Conservation (phyloP, 2,329 filamentous ascomycete genomes). For the Fonsecaea multimorphosa region DNA sequence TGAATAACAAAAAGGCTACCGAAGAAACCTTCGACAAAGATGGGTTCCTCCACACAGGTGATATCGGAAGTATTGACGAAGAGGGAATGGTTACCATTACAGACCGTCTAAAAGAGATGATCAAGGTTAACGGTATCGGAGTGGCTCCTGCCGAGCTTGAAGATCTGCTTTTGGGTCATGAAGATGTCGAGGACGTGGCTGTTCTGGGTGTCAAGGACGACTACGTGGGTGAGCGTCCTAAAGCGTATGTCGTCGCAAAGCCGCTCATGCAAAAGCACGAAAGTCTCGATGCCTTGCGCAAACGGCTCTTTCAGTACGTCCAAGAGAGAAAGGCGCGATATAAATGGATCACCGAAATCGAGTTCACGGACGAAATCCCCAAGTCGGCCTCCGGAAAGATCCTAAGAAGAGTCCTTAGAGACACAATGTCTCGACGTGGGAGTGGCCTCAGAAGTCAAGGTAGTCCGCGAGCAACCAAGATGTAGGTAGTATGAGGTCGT, state of each 20-base stretch:
- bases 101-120: slow-evolving; percentile 69
- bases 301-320: slow-evolving; percentile 41
- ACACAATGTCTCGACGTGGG: slow-evolving; percentile 12
- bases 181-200: slow-evolving; percentile 53
- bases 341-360: slow-evolving; percentile 50
- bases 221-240: slow-evolving; percentile 42
- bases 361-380: slow-evolving; percentile 57
- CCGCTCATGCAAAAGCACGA: slow-evolving; percentile 16
- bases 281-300: slow-evolving; percentile 2
- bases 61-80: slow-evolving; percentile 66
- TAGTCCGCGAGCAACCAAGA: background rate
- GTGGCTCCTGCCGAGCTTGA: slow-evolving; percentile 58
- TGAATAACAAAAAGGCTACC: slow-evolving; percentile 74
- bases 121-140: slow-evolving; percentile 60
- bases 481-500: background rate
- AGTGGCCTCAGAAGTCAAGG: no score
- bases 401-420: slow-evolving; percentile 43
- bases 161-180: slow-evolving; percentile 52
- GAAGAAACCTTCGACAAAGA: slow-evolving; percentile 69
- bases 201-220: slow-evolving; percentile 53
- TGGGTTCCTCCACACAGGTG: slow-evolving; percentile 66
- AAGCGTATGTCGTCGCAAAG: slow-evolving; percentile 53
- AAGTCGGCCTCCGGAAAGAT: slow-evolving; percentile 60
- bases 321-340: slow-evolving; percentile 48
- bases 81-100: slow-evolving; percentile 71